Percentiles rank a stretch among this genome's conserved stretches.
Evolutionary conservation across 495 filamentous ascomycete species (phyloP).

Genomic region (Podospora didyma): DNA sequence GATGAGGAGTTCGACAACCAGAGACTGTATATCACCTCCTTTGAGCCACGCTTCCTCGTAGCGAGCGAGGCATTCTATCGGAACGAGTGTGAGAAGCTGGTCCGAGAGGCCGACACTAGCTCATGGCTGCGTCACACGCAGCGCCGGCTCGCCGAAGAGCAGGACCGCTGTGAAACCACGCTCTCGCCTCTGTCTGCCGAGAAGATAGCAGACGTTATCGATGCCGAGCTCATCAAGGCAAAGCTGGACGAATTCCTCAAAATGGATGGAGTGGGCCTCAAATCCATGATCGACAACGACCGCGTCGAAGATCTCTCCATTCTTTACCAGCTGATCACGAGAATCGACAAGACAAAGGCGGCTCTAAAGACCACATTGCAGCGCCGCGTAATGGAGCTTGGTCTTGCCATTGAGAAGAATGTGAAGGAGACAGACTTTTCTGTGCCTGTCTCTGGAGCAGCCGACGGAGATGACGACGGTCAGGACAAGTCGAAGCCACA

Average conservation of each 20-base stretch:
- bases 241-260: conserved; percentile 78
- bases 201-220: conserved; percentile 75
- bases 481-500: conserved; percentile 41
- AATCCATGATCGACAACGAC: conserved; percentile 89
- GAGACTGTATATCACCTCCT: conserved; percentile 78
- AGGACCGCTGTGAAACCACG: conserved; percentile 73
- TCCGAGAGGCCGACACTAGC: conserved; percentile 75
- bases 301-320: conserved; percentile 68
- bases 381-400: conserved; percentile 72
- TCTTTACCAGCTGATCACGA: conserved; percentile 70
- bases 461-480: conserved; percentile 45
- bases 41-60: conserved; percentile 73
- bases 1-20: conserved; percentile 66
- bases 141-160: conserved; percentile 73
- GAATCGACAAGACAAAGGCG: conserved; percentile 72
- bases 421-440: conserved; percentile 50
- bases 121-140: conserved; percentile 77
- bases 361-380: conserved; percentile 67
- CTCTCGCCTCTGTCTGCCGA: conserved; percentile 62
- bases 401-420: conserved; percentile 72
- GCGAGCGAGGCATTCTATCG: conserved; percentile 72
- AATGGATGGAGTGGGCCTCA: conserved; percentile 78
- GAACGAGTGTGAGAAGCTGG: conserved; percentile 64
- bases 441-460: conserved; percentile 29
- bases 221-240: conserved; percentile 70